These are phyloP conservation scores for Henningerozyma blattae DNA, from an alignment of 805 yeast species.

Conservation along the genomic window DNA sequence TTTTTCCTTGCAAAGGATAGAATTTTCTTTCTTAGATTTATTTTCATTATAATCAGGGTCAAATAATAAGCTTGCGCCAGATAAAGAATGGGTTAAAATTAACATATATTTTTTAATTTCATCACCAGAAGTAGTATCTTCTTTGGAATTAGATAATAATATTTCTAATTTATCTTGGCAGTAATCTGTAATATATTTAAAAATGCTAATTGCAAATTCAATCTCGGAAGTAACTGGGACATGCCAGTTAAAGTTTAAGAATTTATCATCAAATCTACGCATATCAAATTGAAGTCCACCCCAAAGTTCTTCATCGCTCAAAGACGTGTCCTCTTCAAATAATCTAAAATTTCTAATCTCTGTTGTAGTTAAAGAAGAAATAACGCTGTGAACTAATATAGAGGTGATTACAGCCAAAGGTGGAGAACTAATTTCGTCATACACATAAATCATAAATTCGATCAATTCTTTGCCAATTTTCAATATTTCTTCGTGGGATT, in stretches of 20 bases:
- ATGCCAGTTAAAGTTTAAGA: constrained; percentile 60
- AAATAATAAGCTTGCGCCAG: constrained; percentile 59
- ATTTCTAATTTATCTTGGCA: constrained; percentile 32
- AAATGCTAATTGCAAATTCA: constrained; percentile 46
- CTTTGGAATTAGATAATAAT: constrained; percentile 12
- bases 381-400: constrained; percentile 50
- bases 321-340: constrained; percentile 33
- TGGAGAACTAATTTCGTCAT: constrained; percentile 30
- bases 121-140: constrained; percentile 29
- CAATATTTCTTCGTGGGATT: constrained; percentile 42
- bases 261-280: constrained; percentile 35
- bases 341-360: constrained; percentile 44
- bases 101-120: constrained; percentile 42
- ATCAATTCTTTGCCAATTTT: constrained; percentile 32
- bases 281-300: constrained; percentile 56
- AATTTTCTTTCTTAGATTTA: constrained; percentile 1
- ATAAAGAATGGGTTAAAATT: constrained; percentile 43
- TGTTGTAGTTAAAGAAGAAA: constrained; percentile 50
- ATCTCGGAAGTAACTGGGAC: constrained; percentile 46
- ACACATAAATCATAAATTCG: constrained; percentile 22
- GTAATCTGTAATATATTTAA: constrained; percentile 34
- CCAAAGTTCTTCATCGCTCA: constrained; percentile 42
- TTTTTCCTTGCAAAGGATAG: not conserved
- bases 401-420: constrained; percentile 46
- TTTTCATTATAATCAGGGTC: constrained; percentile 51